These are phyloP conservation scores for Debaryomyces hansenii DNA, from an alignment of 805 yeast genomes.

Conservation along the genomic window DNA sequence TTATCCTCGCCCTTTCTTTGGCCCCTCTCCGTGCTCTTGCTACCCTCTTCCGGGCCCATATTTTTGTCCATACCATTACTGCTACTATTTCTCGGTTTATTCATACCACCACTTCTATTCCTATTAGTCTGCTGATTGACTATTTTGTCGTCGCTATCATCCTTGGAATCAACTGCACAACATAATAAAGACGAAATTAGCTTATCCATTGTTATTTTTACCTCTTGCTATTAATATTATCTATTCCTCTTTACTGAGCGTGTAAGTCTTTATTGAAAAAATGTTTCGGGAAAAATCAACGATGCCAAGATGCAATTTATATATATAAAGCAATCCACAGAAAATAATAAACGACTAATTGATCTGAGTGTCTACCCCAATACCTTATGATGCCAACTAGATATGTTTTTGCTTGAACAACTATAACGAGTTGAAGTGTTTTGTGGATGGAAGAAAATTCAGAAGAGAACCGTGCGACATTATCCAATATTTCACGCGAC, in stretches of 20 bases:
- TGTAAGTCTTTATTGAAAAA: background rate
- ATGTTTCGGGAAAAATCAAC: background rate
- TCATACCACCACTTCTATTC: conserved; percentile 3
- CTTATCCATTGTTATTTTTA: conserved; percentile 23
- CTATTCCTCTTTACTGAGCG: background rate
- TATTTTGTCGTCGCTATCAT: conserved; percentile 33
- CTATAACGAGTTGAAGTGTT: background rate
- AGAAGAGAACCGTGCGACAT: background rate
- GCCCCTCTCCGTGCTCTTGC: background rate
- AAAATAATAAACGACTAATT: too few relatives aligned
- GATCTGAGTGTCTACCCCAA: too few relatives aligned
- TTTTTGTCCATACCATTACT: background rate
- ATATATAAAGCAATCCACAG: background rate
- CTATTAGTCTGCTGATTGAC: conserved; percentile 15
- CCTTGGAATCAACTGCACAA: conserved; percentile 33
- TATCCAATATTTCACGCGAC: too few relatives aligned
- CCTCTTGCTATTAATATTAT: background rate
- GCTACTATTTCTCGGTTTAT: background rate
- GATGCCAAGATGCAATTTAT: background rate
- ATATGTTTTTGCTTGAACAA: too few relatives aligned
- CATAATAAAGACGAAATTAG: conserved; percentile 36
- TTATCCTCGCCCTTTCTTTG: background rate
- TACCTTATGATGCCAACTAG: too few relatives aligned
- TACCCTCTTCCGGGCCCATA: background rate
- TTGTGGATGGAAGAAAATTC: background rate